These are phyloP conservation scores for Arctium minus DNA, from an alignment of 129 eudicot species.

Conservation along the genomic window DNA sequence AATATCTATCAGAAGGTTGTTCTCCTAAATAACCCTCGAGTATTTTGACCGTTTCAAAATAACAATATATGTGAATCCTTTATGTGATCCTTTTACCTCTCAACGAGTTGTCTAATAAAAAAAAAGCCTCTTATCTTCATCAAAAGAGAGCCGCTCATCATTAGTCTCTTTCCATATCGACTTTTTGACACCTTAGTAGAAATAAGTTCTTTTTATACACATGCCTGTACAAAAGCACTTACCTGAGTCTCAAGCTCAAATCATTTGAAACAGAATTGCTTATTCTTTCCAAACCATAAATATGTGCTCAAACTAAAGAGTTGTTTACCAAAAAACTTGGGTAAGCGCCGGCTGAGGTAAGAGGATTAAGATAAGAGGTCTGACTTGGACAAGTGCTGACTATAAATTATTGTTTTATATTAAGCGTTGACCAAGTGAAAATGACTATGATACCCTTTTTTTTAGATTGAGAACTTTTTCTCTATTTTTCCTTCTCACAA, in stretches of 20 bases:
- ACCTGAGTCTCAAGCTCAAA: not conserved
- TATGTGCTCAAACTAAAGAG: not conserved
- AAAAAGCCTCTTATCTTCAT: not conserved
- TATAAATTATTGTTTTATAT: no score
- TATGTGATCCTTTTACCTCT: not conserved
- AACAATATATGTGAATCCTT: not conserved
- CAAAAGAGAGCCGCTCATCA: not conserved
- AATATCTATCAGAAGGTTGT: no score
- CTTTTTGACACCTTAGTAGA: not conserved
- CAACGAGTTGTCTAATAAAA: constrained; percentile 1
- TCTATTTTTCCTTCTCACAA: no score
- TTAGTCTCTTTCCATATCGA: not conserved
- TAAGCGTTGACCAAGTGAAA: no score
- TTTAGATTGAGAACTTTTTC: no score
- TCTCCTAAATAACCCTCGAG: no score
- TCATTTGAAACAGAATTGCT: not conserved
- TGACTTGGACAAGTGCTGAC: no score
- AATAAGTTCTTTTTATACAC: not conserved
- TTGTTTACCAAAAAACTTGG: no score
- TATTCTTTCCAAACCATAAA: not conserved
- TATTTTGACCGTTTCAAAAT: not conserved
- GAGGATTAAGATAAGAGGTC: no score
- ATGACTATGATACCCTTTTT: no score
- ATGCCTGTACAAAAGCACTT: not conserved
- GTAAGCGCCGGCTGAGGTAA: no score